These are phyloP conservation scores for Waltiozyma sp. DNA, from an alignment of 1,139 yeast genomes.

Conservation along the genomic window DNA sequence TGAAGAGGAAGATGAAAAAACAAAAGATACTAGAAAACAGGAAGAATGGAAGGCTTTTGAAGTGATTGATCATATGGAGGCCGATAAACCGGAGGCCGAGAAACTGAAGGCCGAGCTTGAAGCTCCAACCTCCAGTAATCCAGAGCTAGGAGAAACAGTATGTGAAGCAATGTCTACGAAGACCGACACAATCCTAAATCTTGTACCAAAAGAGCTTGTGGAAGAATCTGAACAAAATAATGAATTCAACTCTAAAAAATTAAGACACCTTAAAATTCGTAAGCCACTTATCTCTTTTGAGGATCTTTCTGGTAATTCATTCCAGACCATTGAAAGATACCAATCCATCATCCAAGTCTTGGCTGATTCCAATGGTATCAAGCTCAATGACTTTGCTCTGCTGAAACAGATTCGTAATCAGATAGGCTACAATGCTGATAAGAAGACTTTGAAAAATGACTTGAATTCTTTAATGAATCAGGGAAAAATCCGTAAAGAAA, in stretches of 20 bases:
- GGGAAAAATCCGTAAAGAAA: conserved; percentile 13
- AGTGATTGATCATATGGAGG: too few relatives aligned
- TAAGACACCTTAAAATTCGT: not conserved
- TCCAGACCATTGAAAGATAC: conserved; percentile 23
- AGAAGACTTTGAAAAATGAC: conserved; percentile 21
- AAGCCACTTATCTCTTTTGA: conserved; percentile 3
- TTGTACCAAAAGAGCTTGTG: too few relatives aligned
- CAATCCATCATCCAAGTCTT: conserved; percentile 21
- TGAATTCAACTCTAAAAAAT: too few relatives aligned
- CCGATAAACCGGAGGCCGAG: too few relatives aligned
- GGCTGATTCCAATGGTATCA: conserved; percentile 22
- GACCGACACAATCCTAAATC: too few relatives aligned
- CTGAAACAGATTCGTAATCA: conserved; percentile 15
- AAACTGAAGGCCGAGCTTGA: not conserved
- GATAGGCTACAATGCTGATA: conserved; percentile 21
- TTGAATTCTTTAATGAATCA: conserved; percentile 16
- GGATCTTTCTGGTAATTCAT: conserved; percentile 18
- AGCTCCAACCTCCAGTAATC: too few relatives aligned
- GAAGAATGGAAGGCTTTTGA: too few relatives aligned
- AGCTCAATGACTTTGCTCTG: conserved; percentile 20
- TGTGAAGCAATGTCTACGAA: too few relatives aligned
- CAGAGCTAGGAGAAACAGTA: too few relatives aligned
- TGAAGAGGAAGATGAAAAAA: too few relatives aligned
- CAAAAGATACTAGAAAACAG: too few relatives aligned
- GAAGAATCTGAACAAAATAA: too few relatives aligned